Percentiles rank a stretch among this genome's conserved stretches.
These are phyloP conservation scores for Begonia loranthoides DNA, from an alignment of 306 rosid species.

Conservation along the genomic window DNA sequence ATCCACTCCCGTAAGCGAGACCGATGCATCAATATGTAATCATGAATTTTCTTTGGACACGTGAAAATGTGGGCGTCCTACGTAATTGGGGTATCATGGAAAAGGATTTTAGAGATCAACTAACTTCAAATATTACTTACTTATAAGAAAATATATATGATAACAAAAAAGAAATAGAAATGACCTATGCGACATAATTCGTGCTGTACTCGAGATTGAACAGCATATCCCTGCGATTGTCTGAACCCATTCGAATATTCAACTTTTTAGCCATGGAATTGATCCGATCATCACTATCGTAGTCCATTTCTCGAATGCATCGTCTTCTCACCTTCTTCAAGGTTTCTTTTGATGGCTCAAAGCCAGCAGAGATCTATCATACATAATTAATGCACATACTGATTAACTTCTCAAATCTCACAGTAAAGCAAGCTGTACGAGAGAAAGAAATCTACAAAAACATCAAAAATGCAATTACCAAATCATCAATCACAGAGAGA, in stretches of 20 bases:
- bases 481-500: conserved; percentile 37
- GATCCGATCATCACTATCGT: conserved; percentile 49
- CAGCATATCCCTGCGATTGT: conserved; percentile 42
- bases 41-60: no score
- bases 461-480: conserved; percentile 39
- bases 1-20: no score
- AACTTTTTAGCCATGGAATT: conserved; percentile 32
- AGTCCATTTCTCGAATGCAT: conserved; percentile 61
- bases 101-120: no score
- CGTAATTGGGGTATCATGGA: no score
- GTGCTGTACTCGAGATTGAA: conserved; percentile 50
- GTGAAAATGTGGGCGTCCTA: no score
- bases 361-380: conserved; percentile 61
- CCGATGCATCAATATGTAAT: no score
- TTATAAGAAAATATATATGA: no score
- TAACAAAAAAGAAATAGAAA: conserved; percentile 4
- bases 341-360: conserved; percentile 47
- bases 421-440: background rate
- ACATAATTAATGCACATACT: conserved; percentile 6
- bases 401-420: conserved; percentile 12
- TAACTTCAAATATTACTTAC: no score
- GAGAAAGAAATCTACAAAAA: background rate
- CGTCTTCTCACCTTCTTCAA: conserved; percentile 66
- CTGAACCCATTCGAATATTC: conserved; percentile 35
- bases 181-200: conserved; percentile 39